Evolutionary conservation across 257 asterid species (phyloP), one percentile per base, ranked within the genome.

Genomic region (Fraxinus cuspidata): DNA sequence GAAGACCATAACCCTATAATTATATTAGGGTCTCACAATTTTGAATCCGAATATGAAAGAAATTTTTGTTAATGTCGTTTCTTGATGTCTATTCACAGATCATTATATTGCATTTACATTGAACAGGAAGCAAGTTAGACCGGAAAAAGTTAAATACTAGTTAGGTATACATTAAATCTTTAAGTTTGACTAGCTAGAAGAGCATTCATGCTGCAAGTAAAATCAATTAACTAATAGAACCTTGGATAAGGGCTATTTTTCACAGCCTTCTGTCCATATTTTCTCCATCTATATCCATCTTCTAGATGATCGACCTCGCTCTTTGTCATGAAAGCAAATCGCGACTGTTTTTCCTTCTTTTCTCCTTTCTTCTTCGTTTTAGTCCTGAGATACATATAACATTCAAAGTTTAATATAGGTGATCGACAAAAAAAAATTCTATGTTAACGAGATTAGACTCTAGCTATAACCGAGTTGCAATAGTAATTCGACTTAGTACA

Each of bases 201-300:
- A 71, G 56, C 29, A 37, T 32, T n/a, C 35, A 37, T 11, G 21
- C 27, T 32, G 21, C 53, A 31, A 29, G 37, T 51, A n/a, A 10
- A 49, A 31, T 2, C 5, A 29, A 49, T 42, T 42, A 42, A 42
- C 21, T 23, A 49, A 65, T 3, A 11, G n/a, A 40, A 88, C 96
- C 96, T 90, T 12, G 96, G 93, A 80, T 83, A 90, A 37, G 91
- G 84, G 90, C 91, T 90, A 63, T 88, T 90, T 77, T 90, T 90
- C 40, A 90, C 96, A 2, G 92, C 92, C 31, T 90, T 90, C 47
- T 90, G 96, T 2, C 96, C 96, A 58, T 90, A 90, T 73, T 90
- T 90, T 86, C 96, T 84, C 96, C 96, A 90, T 82, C 93, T 82
- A 35, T 88, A 90, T 11, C 96, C 96, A 80, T 90, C 96, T 87